Evolutionary conservation across 257 asterid species (phyloP), one percentile per base, ranked within the genome.

Genomic region (Solanum chmielewskii): DNA sequence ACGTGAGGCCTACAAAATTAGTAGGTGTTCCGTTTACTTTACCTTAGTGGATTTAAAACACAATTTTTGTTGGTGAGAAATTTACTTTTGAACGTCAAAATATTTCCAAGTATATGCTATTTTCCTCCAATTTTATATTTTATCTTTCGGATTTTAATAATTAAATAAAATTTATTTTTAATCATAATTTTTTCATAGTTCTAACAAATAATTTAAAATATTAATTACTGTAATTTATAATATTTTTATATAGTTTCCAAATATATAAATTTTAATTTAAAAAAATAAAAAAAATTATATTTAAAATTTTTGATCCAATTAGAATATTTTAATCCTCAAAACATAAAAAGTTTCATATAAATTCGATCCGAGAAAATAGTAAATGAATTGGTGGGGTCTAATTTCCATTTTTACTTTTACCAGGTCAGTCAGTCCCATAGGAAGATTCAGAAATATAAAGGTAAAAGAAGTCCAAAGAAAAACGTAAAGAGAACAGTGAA

Each of bases 281-380:
- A 35, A 5, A 5, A 35, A 5, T 5, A 5, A 1, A 35, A 35
- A 35, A 5, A 5, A 0, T 35, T 5, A 35, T 35, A 5, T 6
- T 0, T 5, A 35, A 4, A 35, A 1, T 35, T 1, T 35, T 0
- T 5, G 7, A 35, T 35, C 1, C 5, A 35, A 35, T 4, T 35
- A 5, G 1, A 35, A 35, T 1, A 1, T 35, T 5, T 37, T 5
- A 37, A 37, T 37, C 6, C 7, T 35, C 7, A 1, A 35, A 37
- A 37, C 7, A 37, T 35, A 37, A 37, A 37, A 1, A 5, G 1
- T 37, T 6, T 37, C 39, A 6, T 37, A 37, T 37, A 37, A 37
- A 37, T 37, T 37, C 7, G 0, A 37, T 1, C 39, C 7, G 39
- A 5, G 7, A 5, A 35, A 37, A 4, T 37, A 37, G 1, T 42